These are phyloP conservation scores for Saraca asoca DNA, from an alignment of 331 rosid genomes.

Conservation along the genomic window DNA sequence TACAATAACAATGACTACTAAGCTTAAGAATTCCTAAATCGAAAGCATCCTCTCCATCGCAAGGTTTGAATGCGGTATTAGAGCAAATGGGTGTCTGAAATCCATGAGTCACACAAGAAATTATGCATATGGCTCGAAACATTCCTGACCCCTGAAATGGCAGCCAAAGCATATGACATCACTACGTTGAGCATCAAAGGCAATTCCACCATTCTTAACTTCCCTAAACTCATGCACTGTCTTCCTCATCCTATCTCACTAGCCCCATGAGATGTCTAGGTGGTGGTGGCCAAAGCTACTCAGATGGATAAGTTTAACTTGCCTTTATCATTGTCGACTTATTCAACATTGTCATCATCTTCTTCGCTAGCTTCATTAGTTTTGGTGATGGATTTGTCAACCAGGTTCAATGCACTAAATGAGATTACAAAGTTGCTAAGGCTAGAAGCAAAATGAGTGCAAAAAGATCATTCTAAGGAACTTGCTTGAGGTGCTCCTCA, in stretches of 20 bases:
- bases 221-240: slow-evolving; percentile 62
- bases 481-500: no score
- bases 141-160: slow-evolving; percentile 87
- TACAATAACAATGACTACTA: slow-evolving; percentile 38
- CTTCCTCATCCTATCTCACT: slow-evolving; percentile 83
- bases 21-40: slow-evolving; percentile 43
- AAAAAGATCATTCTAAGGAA: no score
- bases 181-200: slow-evolving; percentile 86
- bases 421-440: slow-evolving; percentile 66
- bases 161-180: slow-evolving; percentile 92
- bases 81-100: slow-evolving; percentile 99
- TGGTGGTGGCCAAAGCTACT: slow-evolving; percentile 85
- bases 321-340: background rate
- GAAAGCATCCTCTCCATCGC: slow-evolving; percentile 66
- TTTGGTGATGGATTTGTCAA: slow-evolving; percentile 42
- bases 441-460: slow-evolving; percentile 49
- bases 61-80: slow-evolving; percentile 91
- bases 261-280: slow-evolving; percentile 80
- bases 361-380: slow-evolving; percentile 38
- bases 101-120: slow-evolving; percentile 88
- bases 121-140: slow-evolving; percentile 98
- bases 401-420: slow-evolving; percentile 56
- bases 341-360: background rate
- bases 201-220: slow-evolving; percentile 91
- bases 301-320: slow-evolving; percentile 59